Conservation (phyloP, 805 yeast genomes). For the Spathaspora sp. region DNA sequence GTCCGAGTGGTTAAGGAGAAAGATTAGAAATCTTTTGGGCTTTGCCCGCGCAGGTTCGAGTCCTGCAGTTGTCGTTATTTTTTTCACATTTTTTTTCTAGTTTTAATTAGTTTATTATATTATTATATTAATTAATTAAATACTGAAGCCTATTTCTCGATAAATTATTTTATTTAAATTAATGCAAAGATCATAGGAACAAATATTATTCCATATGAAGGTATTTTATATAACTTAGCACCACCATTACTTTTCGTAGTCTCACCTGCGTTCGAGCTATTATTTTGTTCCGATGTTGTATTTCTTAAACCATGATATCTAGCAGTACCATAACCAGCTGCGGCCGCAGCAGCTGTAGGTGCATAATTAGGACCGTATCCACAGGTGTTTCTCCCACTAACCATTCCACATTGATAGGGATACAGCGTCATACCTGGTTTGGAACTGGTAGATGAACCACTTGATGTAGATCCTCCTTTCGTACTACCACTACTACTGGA, state of each 20-base stretch:
- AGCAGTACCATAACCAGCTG: slow-evolving; percentile 10
- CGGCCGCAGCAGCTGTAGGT: slow-evolving; percentile 10
- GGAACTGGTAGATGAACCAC: slow-evolving; percentile 1
- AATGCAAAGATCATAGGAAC: background rate
- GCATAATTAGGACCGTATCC: slow-evolving; percentile 9
- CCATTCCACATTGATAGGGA: slow-evolving; percentile 8
- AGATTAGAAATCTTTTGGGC: slow-evolving; percentile 47
- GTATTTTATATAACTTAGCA: background rate
- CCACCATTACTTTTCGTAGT: background rate
- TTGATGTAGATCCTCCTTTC: slow-evolving; percentile 3
- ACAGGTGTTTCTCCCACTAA: slow-evolving; percentile 5
- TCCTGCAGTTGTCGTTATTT: slow-evolving; percentile 54
- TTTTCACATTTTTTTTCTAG: background rate
- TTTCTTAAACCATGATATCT: slow-evolving; percentile 8
- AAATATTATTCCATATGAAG: background rate
- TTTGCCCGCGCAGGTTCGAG: slow-evolving; percentile 65
- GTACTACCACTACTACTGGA: background rate
- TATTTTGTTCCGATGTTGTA: background rate
- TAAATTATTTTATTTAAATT: background rate
- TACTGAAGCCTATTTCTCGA: no score
- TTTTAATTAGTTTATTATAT: background rate
- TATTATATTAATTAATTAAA: background rate
- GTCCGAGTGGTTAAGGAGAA: slow-evolving; percentile 41
- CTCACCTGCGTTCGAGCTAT: background rate
- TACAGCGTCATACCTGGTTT: background rate